phyloP scores from a whole-genome alignment of 2,329 filamentous ascomycete genomes.

The Rugonectria rugulosa region DNA sequence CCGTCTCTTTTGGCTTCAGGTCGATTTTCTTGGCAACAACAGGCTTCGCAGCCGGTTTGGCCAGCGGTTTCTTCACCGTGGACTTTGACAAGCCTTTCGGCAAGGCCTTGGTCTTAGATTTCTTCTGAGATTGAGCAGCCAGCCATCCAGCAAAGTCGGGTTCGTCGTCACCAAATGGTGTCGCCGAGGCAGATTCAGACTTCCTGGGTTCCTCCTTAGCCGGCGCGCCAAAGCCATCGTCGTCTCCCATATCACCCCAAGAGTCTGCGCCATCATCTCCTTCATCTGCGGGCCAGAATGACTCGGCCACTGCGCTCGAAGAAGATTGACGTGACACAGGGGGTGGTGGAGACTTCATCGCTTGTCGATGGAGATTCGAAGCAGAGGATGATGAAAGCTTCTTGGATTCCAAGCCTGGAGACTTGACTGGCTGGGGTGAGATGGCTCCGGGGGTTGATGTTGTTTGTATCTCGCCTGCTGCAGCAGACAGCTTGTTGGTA shows the following conservation, averaged over 20 bases:
- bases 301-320: constrained; percentile 54
- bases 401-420: constrained; percentile 50
- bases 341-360: constrained; percentile 59
- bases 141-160: constrained; percentile 97
- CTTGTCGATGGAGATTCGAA: constrained; percentile 67
- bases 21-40: constrained; percentile 71
- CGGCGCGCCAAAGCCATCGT: constrained; percentile 52
- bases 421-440: constrained; percentile 50
- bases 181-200: constrained; percentile 44
- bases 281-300: constrained; percentile 63
- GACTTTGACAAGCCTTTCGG: constrained; percentile 84
- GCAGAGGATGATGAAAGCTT: constrained; percentile 57
- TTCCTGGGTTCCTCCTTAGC: constrained; percentile 38
- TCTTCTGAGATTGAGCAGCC: constrained; percentile 82
- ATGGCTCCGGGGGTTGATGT: constrained; percentile 54
- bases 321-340: constrained; percentile 58
- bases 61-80: constrained; percentile 50
- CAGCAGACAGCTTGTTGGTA: constrained; percentile 88
- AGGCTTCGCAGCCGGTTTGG: constrained; percentile 54
- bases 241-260: constrained; percentile 76
- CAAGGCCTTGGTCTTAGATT: constrained; percentile 70
- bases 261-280: constrained; percentile 73
- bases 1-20: constrained; percentile 68
- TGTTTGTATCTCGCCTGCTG: constrained; percentile 84
- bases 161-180: constrained; percentile 83